Base-by-base conservation (phyloP, 192 early-diverging fungal genomes). In the Coemansia sp. region DNA sequence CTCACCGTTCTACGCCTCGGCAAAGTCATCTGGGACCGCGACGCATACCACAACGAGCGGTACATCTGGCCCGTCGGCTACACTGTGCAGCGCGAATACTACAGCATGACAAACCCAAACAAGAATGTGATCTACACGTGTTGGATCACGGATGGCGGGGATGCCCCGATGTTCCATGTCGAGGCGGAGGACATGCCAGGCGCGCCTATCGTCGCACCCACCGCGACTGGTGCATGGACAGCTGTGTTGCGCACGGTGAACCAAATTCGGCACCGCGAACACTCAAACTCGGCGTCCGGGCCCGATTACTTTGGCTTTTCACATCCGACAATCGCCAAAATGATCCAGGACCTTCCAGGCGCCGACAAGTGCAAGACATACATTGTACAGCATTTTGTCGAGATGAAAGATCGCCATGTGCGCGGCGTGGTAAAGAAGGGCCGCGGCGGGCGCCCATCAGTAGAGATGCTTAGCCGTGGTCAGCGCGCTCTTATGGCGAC, bases 41-140 rank as follows among this genome's bases (percentile, higher is more conserved):
- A 87, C 40, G 79, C 84, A 0, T 97, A 89, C 66, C 94, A 97
- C 59, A 92, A 84, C 59, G 92, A 95, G 62, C 84, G 93, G 14
- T 94, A 97, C 64, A 95, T 97, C 38, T 97, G 85, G 81, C 95
- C 95, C 1, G 89, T 95, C 3, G 94, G 95, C 8, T 97, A 93
- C 74, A 87, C 67, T n/a, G 80, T 84, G 7, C 72, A 83, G 61
- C 78, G 81, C 38, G 86, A 73, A 13, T 94, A 92, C 66, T 79
- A 84, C 34, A 89, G 88, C 64, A 94, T 88, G 81, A 70, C 87
- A 6, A 86, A 93, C 61, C 80, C 85, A 8, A 68, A 75, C 44
- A 64, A 48, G 33, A 74, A 82, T 14, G 84, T 83, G 23, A 83
- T 70, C 30, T 92, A 92, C 68, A 86, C 82, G 2, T 91, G 88